These are phyloP conservation scores for Lecanoromycetidae sp. DNA, from an alignment of 2,329 filamentous ascomycete genomes.

Conservation along the genomic window DNA sequence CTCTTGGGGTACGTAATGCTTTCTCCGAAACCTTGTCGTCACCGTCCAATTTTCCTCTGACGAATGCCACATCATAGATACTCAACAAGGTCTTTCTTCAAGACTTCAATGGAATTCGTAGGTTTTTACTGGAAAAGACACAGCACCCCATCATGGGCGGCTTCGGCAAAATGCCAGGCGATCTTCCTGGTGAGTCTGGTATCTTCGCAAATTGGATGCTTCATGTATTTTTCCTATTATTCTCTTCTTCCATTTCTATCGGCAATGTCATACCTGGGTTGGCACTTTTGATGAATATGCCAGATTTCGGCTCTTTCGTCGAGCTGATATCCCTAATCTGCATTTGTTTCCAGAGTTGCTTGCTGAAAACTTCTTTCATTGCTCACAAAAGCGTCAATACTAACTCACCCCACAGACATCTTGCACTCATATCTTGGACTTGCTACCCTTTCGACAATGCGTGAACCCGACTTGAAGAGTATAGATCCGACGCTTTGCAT, in stretches of 20 bases:
- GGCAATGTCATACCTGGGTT: too few species aligned
- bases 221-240: too few species aligned
- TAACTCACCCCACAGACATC: constrained; percentile 50
- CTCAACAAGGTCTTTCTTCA: constrained; percentile 43
- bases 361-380: too few species aligned
- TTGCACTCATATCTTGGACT: constrained; percentile 86
- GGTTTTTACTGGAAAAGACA: constrained; percentile 72
- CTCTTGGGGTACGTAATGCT: too few species aligned
- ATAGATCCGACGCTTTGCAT: constrained; percentile 70
- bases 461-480: constrained; percentile 54
- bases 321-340: too few species aligned
- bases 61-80: constrained; percentile 33
- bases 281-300: too few species aligned
- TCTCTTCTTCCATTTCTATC: too few species aligned
- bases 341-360: too few species aligned
- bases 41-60: not conserved
- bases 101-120: constrained; percentile 39
- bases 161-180: constrained; percentile 60
- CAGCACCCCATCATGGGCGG: constrained; percentile 78
- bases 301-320: too few species aligned
- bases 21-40: not conserved
- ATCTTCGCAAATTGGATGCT: too few species aligned
- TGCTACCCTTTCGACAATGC: constrained; percentile 62
- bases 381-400: constrained; percentile 39
- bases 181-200: constrained; percentile 51